Evolutionary conservation across 148 eudicot genomes (phyloP).

Genomic region (Rhododendron molle): DNA sequence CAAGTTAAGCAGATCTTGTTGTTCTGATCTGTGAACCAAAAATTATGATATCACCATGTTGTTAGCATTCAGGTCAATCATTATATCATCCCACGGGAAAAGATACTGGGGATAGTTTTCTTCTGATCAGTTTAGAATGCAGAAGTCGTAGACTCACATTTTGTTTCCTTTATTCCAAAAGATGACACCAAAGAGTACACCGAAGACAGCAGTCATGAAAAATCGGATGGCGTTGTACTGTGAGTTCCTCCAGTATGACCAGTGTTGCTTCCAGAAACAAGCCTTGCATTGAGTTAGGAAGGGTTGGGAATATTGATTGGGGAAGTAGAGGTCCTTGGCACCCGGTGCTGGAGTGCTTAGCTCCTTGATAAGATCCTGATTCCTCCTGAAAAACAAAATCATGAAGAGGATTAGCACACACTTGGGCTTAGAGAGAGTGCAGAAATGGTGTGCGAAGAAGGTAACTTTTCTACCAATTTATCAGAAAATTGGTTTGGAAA

Average conservation of each 20-base stretch:
- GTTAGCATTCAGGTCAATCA: background rate
- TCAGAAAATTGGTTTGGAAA: background rate
- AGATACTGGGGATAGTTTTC: background rate
- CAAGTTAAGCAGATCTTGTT: conserved; percentile 41
- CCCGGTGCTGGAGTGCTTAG: conserved; percentile 40
- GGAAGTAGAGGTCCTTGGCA: conserved; percentile 37
- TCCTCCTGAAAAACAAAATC: conserved; percentile 29
- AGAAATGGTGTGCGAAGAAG: background rate
- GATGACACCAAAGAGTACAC: conserved; percentile 40
- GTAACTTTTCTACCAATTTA: background rate
- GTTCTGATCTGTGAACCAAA: conserved; percentile 22
- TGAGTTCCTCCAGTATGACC: conserved; percentile 52
- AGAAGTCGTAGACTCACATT: conserved; percentile 21
- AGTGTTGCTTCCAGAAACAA: conserved; percentile 54
- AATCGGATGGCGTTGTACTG: conserved; percentile 41
- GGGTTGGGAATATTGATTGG: conserved; percentile 36
- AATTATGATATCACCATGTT: background rate
- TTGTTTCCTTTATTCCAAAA: conserved; percentile 42
- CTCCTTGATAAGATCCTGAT: conserved; percentile 33
- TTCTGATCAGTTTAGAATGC: background rate
- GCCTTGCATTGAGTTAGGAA: conserved; percentile 41
- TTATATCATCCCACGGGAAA: background rate
- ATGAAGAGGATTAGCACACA: background rate
- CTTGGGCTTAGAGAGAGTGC: background rate
- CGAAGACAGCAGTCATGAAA: conserved; percentile 33